These are phyloP conservation scores for Groenewaldozyma tartarivorans DNA, from an alignment of 805 yeast genomes.

Conservation along the genomic window DNA sequence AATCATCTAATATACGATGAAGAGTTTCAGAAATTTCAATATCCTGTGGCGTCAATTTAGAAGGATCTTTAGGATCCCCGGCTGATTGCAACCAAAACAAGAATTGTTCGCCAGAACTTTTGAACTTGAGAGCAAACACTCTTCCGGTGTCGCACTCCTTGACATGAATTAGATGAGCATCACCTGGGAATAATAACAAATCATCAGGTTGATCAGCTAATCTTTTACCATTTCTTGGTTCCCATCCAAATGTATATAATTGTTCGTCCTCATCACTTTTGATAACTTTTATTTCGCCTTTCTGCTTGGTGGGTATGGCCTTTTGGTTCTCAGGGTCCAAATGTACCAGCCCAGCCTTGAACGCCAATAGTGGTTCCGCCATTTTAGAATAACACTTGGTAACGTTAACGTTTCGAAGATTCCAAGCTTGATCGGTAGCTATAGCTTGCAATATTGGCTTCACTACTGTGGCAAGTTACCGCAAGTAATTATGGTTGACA, in stretches of 20 bases:
- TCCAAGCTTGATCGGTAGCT: no score
- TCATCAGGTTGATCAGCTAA: constrained; percentile 34
- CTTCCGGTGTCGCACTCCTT: constrained; percentile 67
- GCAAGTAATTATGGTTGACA: no score
- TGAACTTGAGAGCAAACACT: constrained; percentile 58
- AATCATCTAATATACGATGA: constrained; percentile 37
- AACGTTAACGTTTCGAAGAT: no score
- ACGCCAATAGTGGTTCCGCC: constrained; percentile 24
- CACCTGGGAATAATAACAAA: constrained; percentile 73
- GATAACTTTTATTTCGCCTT: constrained; percentile 54
- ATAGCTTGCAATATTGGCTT: no score
- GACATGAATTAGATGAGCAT: constrained; percentile 67
- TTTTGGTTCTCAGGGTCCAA: constrained; percentile 48
- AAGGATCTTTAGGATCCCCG: constrained; percentile 44
- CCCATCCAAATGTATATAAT: constrained; percentile 63
- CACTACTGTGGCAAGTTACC: no score
- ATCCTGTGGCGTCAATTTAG: constrained; percentile 52
- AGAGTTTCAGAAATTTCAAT: constrained; percentile 38
- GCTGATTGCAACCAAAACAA: constrained; percentile 68
- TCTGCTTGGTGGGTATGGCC: constrained; percentile 63
- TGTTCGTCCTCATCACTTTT: constrained; percentile 64
- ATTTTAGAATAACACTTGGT: no score
- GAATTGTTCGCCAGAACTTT: constrained; percentile 49
- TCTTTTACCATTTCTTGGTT: constrained; percentile 40
- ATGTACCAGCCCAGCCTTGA: constrained; percentile 72